phyloP scores from a whole-genome alignment of 139 green algal species.

The Picochlorum sp. region DNA sequence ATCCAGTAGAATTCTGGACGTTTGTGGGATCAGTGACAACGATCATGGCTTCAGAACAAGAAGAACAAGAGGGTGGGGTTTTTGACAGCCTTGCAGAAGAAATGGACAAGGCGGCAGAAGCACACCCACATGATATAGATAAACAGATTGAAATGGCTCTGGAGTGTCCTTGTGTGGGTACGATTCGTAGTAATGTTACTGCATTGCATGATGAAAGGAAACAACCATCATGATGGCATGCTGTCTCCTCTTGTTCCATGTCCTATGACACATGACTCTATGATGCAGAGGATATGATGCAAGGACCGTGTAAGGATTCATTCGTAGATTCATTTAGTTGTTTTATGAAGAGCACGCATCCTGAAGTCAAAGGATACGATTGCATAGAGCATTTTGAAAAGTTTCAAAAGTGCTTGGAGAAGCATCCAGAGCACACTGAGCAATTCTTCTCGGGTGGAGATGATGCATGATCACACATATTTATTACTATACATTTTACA shows the following conservation, averaged over 20 bases:
- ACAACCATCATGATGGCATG: neutral
- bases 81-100: conserved; percentile 6
- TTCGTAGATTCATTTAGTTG: conserved; percentile 30
- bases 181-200: neutral
- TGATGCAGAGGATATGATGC: conserved; percentile 24
- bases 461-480: neutral
- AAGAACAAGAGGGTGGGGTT: too few species aligned
- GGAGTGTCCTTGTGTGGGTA: conserved; percentile 29
- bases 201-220: neutral
- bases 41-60: too few species aligned
- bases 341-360: conserved; percentile 22
- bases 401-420: conserved; percentile 27
- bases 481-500: too few species aligned
- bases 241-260: neutral
- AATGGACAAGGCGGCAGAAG: neutral
- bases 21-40: too few species aligned
- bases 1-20: neutral
- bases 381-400: conserved; percentile 25
- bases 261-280: neutral
- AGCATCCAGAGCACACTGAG: conserved; percentile 27
- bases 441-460: conserved; percentile 14
- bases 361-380: conserved; percentile 34
- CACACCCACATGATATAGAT: conserved; percentile 14
- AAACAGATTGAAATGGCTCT: conserved; percentile 29
- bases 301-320: conserved; percentile 21